Percentiles rank a stretch among this genome's conserved stretches.
Evolutionary conservation across 2,329 filamentous ascomycete genomes (phyloP).

Genomic region (Thelonectria blattea): DNA sequence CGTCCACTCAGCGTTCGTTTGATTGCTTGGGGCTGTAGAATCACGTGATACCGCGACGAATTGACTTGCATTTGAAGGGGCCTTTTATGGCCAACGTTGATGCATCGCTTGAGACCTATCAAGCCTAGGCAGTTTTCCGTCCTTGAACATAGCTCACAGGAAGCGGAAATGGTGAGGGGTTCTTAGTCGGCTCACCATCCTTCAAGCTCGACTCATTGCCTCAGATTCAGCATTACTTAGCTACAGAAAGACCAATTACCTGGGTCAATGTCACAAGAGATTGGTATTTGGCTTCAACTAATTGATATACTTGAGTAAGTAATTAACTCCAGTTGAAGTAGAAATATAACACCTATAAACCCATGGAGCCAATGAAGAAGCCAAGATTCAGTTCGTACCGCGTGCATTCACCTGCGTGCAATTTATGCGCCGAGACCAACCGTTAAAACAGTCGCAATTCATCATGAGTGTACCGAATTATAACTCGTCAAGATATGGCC

Average conservation of each 20-base stretch:
- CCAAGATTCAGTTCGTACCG: background rate
- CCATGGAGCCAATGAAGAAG: background rate
- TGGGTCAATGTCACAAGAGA: background rate
- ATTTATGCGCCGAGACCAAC: no score
- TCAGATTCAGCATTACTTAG: no score
- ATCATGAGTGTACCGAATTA: background rate
- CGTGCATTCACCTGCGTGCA: background rate
- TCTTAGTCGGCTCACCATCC: no score
- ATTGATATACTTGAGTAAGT: no score
- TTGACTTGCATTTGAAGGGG: background rate
- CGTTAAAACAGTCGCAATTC: background rate
- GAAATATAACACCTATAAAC: no score
- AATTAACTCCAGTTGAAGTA: no score
- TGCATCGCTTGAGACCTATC: no score
- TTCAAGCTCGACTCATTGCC: constrained; percentile 16
- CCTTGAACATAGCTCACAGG: no score
- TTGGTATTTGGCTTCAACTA: background rate
- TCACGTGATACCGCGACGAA: constrained; percentile 33
- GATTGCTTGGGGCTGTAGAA: constrained; percentile 1
- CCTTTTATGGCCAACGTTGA: background rate
- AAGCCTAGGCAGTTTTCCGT: no score
- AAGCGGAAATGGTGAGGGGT: no score
- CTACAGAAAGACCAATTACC: constrained; percentile 13
- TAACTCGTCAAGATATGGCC: background rate
- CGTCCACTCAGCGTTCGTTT: constrained; percentile 29